A percentile compares a stretch with the other conserved stretches of the same genome.
phyloP scores from a whole-genome alignment of 176 grass and related monocot species.

The Raddia distichophylla region DNA sequence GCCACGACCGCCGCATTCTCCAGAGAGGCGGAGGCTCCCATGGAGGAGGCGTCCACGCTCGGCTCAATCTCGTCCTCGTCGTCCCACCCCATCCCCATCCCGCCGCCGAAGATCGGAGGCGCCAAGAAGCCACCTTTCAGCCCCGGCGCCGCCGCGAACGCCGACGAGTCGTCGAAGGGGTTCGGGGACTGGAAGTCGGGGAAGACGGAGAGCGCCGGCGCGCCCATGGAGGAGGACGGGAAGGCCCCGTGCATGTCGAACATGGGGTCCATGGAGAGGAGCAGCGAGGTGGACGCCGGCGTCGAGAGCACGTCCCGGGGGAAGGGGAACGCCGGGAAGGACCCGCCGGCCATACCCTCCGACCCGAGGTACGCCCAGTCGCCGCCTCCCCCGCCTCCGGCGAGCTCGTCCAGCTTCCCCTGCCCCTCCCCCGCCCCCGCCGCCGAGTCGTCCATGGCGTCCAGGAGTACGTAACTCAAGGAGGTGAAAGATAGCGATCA shows the following conservation, averaged over 20 bases:
- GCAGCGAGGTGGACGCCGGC: slow-evolving; percentile 36
- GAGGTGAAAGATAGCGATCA: slow-evolving; percentile 12
- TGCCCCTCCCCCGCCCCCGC: background rate
- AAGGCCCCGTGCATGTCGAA: slow-evolving; percentile 53
- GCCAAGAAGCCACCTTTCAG: slow-evolving; percentile 43
- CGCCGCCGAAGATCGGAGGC: slow-evolving; percentile 4
- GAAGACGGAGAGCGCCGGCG: slow-evolving; percentile 40
- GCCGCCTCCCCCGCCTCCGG: slow-evolving; percentile 21
- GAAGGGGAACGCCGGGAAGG: slow-evolving; percentile 46
- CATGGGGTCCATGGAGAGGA: slow-evolving; percentile 52
- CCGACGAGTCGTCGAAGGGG: slow-evolving; percentile 56
- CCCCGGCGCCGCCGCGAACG: background rate
- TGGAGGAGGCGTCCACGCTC: slow-evolving; percentile 59
- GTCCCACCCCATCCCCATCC: slow-evolving; percentile 34
- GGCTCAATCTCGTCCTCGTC: slow-evolving; percentile 44
- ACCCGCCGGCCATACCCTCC: slow-evolving; percentile 34
- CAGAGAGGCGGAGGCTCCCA: slow-evolving; percentile 44
- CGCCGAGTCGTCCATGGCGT: slow-evolving; percentile 47
- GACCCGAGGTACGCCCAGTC: slow-evolving; percentile 56
- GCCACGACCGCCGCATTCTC: slow-evolving; percentile 45
- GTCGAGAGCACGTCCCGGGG: slow-evolving; percentile 32
- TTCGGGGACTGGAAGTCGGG: slow-evolving; percentile 42
- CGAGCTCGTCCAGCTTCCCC: slow-evolving; percentile 49
- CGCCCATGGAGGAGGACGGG: slow-evolving; percentile 44
- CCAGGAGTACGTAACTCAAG: background rate